Percentiles rank a stretch among this genome's conserved stretches.
phyloP scores from a whole-genome alignment of 805 yeast species.

The Candida koratica region DNA sequence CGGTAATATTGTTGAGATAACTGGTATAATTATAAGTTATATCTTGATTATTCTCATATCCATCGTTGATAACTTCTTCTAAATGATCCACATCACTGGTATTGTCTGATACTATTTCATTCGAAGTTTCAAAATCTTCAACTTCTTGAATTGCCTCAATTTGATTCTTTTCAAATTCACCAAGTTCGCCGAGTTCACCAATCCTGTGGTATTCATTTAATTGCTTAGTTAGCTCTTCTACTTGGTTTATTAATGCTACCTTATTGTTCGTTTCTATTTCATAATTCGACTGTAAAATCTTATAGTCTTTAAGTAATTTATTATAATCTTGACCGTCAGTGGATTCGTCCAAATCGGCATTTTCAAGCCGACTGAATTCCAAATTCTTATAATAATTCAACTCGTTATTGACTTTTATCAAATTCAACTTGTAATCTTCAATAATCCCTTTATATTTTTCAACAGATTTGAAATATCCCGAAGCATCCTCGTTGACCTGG shows the following conservation, averaged over 20 bases:
- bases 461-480: slow-evolving; percentile 29
- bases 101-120: slow-evolving; percentile 2
- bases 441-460: slow-evolving; percentile 30
- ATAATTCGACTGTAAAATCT: slow-evolving; percentile 44
- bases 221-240: slow-evolving; percentile 45
- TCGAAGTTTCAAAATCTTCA: slow-evolving; percentile 3
- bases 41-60: slow-evolving; percentile 8
- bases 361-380: slow-evolving; percentile 12
- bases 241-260: slow-evolving; percentile 50
- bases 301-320: slow-evolving; percentile 31
- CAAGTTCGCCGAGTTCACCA: background rate
- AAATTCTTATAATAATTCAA: slow-evolving; percentile 15
- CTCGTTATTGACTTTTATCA: slow-evolving; percentile 20
- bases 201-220: slow-evolving; percentile 12
- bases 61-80: background rate
- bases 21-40: slow-evolving; percentile 14
- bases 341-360: background rate
- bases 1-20: slow-evolving; percentile 1
- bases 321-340: slow-evolving; percentile 19
- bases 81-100: slow-evolving; percentile 1
- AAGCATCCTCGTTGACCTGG: slow-evolving; percentile 27
- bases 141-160: slow-evolving; percentile 4
- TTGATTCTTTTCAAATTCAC: background rate
- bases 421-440: slow-evolving; percentile 28
- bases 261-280: slow-evolving; percentile 53